Conservation (phyloP, 2,329 filamentous ascomycete genomes). For the Scytalidium lignicola region DNA sequence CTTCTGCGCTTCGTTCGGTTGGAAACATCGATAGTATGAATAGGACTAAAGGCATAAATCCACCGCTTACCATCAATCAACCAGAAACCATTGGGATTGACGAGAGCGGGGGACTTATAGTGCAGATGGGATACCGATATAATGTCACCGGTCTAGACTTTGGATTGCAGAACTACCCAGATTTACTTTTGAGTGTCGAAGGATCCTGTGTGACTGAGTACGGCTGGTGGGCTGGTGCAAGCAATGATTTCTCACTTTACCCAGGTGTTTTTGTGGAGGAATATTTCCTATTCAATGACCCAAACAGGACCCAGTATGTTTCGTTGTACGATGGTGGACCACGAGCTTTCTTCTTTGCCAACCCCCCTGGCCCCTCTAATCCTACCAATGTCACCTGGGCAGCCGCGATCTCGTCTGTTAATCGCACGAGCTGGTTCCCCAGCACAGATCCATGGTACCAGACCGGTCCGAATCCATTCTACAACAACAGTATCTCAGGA, state of each 20-base stretch:
- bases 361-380: conserved; percentile 10
- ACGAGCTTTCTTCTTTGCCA: background rate
- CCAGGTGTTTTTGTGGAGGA: background rate
- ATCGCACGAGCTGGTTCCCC: conserved; percentile 20
- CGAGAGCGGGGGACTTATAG: no score
- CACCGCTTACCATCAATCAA: no score
- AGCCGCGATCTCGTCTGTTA: conserved; percentile 22
- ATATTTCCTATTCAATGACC: background rate
- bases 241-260: background rate
- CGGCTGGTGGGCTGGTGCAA: conserved; percentile 15
- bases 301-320: background rate
- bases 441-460: conserved; percentile 22
- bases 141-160: conserved; percentile 21
- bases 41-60: no score
- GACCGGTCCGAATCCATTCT: conserved; percentile 3
- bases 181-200: conserved; percentile 18
- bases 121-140: conserved; percentile 21
- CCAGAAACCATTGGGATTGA: no score
- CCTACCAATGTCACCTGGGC: conserved; percentile 16
- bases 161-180: conserved; percentile 21
- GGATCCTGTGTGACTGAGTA: conserved; percentile 27
- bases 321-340: background rate
- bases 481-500: no score
- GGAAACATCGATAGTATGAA: conserved; percentile 1
- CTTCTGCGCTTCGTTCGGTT: conserved; percentile 7